These are phyloP conservation scores for Sambucus nigra DNA, from an alignment of 129 eudicot genomes.

Conservation along the genomic window DNA sequence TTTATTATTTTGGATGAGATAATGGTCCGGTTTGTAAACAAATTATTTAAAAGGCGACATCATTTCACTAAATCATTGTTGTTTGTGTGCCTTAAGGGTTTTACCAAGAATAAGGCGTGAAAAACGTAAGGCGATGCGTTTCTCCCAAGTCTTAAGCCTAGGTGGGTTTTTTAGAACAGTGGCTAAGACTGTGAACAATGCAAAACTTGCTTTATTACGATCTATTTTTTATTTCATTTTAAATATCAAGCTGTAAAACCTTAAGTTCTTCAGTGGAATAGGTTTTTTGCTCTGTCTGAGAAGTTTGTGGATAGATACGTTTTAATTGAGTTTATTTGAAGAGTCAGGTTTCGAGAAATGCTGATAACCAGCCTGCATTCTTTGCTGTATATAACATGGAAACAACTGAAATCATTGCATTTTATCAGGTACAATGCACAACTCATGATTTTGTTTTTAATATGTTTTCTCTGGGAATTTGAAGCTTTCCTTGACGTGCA, in stretches of 20 bases:
- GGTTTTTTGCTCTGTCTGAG: neutral
- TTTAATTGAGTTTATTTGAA: neutral
- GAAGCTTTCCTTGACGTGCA: slow-evolving; percentile 3
- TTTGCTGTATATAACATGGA: slow-evolving; percentile 99
- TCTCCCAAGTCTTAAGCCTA: no score
- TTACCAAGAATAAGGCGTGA: no score
- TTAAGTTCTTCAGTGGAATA: neutral
- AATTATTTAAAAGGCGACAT: no score
- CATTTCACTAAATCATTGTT: no score
- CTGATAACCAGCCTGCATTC: slow-evolving; percentile 92
- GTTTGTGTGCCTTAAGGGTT: no score
- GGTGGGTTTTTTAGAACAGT: no score
- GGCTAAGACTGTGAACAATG: no score
- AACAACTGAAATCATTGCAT: slow-evolving; percentile 80
- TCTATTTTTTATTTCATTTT: neutral
- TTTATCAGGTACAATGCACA: slow-evolving; percentile 61
- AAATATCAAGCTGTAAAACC: no score
- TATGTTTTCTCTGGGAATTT: slow-evolving; percentile 3
- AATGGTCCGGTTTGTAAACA: no score
- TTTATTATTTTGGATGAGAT: no score
- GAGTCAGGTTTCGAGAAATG: slow-evolving; percentile 72
- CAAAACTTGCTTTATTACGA: no score
- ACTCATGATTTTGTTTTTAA: neutral
- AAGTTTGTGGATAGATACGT: neutral
- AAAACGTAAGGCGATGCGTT: no score